Conservation (phyloP, 495 filamentous ascomycete genomes). For the Xylaria bambusicola region DNA sequence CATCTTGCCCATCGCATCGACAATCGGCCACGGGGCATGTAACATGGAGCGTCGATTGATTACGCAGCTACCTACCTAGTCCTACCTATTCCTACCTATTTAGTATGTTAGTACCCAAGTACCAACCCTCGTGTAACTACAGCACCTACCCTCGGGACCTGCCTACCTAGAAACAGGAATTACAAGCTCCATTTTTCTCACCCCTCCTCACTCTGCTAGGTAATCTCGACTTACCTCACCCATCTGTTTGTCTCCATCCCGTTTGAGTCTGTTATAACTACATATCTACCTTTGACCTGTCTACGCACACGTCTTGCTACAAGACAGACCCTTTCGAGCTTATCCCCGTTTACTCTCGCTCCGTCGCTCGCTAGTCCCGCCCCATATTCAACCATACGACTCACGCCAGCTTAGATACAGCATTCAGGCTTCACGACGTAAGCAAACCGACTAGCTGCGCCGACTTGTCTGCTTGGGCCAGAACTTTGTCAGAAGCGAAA, state of each 20-base stretch:
- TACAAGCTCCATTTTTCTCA: slow-evolving; percentile 21
- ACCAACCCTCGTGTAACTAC: no score
- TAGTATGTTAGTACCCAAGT: no score
- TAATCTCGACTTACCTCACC: neutral
- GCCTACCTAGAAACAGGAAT: neutral
- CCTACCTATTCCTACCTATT: no score
- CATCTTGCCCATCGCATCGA: neutral
- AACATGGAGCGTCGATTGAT: neutral
- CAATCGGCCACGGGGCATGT: neutral
- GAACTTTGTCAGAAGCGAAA: no score
- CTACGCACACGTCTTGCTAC: neutral
- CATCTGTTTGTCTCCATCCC: neutral
- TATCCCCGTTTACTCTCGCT: neutral
- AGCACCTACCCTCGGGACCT: no score
- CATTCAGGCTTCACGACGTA: slow-evolving; percentile 4
- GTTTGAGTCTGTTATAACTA: neutral
- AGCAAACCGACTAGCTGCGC: neutral
- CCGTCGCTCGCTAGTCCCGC: neutral
- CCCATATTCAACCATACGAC: slow-evolving; percentile 1
- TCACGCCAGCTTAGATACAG: slow-evolving; percentile 11
- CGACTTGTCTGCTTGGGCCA: no score
- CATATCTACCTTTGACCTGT: neutral
- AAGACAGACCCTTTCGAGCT: neutral
- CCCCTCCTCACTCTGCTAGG: slow-evolving; percentile 13
- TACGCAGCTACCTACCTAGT: neutral